phyloP scores from a whole-genome alignment of 306 rosid genomes.

The Vigna hirtella region DNA sequence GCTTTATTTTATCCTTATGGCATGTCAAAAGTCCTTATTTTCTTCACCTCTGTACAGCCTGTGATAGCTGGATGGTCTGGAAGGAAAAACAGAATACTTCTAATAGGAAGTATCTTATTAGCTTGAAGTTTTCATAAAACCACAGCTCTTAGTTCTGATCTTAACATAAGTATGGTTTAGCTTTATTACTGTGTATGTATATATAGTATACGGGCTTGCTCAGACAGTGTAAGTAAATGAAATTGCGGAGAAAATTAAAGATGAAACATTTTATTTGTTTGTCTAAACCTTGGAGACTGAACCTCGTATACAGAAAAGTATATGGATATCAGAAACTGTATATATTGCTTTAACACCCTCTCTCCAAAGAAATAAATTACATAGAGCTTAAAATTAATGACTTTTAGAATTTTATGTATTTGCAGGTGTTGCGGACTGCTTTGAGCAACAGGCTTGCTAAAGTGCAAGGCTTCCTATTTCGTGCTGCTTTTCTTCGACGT shows the following conservation, averaged over 20 bases:
- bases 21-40: background rate
- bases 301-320: background rate
- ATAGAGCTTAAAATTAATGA: conserved; percentile 27
- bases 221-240: conserved; percentile 17
- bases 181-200: conserved; percentile 8
- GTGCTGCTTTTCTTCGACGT: conserved; percentile 99
- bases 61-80: conserved; percentile 16
- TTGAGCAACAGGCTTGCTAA: conserved; percentile 99
- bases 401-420: conserved; percentile 33
- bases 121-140: background rate
- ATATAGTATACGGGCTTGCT: background rate
- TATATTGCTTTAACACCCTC: conserved; percentile 4
- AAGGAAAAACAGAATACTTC: conserved; percentile 1
- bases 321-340: conserved; percentile 8
- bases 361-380: background rate
- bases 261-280: conserved; percentile 26
- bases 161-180: background rate
- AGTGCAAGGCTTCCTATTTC: conserved; percentile 99
- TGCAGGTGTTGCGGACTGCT: conserved; percentile 89
- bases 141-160: background rate
- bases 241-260: conserved; percentile 12
- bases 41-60: background rate
- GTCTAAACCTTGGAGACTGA: conserved; percentile 1
- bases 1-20: background rate
- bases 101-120: background rate